Evolutionary conservation across 1,284 basidiomycete species (phyloP).

Genomic region (Phylloboletellus chloephorus): DNA sequence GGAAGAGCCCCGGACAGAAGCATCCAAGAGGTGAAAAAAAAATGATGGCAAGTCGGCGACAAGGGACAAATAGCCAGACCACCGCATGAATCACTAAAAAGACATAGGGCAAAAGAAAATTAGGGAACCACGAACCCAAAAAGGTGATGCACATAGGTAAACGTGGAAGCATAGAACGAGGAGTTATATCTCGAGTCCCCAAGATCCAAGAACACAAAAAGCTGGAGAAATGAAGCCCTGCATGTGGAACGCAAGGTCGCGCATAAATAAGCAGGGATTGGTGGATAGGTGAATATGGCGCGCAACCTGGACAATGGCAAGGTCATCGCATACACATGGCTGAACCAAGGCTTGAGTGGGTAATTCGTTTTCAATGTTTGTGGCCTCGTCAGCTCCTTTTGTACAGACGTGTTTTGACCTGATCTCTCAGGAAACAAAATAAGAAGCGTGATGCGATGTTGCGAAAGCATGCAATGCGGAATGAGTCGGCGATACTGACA

Average conservation of each 20-base stretch:
- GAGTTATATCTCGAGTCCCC: constrained; percentile 33
- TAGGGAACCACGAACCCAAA: constrained; percentile 22
- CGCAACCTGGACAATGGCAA: constrained; percentile 25
- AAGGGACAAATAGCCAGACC: constrained; percentile 20
- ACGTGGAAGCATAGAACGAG: constrained; percentile 21
- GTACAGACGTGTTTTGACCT: constrained; percentile 31
- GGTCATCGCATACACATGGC: constrained; percentile 35
- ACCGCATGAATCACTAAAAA: constrained; percentile 23
- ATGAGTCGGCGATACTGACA: constrained; percentile 40
- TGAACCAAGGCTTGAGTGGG: constrained; percentile 21
- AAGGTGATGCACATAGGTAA: constrained; percentile 19
- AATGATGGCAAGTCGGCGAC: constrained; percentile 3
- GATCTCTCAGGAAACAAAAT: constrained; percentile 30
- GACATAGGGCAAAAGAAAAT: constrained; percentile 20
- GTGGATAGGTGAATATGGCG: constrained; percentile 18
- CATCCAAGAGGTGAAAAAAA: constrained; percentile 3
- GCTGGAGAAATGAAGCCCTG: constrained; percentile 32
- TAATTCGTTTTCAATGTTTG: constrained; percentile 28
- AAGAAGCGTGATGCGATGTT: constrained; percentile 36
- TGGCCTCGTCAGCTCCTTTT: constrained; percentile 32
- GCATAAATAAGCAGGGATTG: constrained; percentile 42
- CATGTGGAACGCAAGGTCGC: constrained; percentile 27
- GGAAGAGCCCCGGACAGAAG: not conserved
- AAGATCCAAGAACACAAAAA: constrained; percentile 43
- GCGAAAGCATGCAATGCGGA: constrained; percentile 41